A percentile compares a stretch with the other conserved stretches of the same genome.
These are phyloP conservation scores for Glarea lozoyensis DNA, from an alignment of 495 filamentous ascomycete genomes.

Conservation along the genomic window DNA sequence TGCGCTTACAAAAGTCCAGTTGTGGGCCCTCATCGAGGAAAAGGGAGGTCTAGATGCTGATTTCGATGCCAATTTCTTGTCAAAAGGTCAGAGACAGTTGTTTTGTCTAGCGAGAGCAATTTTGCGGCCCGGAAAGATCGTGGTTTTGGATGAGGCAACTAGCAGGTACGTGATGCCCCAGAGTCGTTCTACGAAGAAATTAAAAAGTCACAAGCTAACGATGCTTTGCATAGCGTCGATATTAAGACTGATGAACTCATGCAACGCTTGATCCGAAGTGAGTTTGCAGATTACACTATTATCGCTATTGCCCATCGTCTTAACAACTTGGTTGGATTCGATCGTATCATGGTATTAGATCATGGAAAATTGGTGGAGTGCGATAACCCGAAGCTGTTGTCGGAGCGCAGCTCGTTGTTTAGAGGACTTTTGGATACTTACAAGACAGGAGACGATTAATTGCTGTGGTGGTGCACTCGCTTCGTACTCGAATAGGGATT, in stretches of 20 bases:
- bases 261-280: constrained; percentile 24
- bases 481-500: too few species aligned
- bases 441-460: too few species aligned
- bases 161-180: too few species aligned
- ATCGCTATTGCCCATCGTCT: neutral
- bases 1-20: constrained; percentile 16
- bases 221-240: constrained; percentile 88
- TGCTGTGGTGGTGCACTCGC: too few species aligned
- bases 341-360: neutral
- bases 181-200: too few species aligned
- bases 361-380: neutral
- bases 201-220: too few species aligned
- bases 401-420: too few species aligned
- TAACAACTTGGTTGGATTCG: neutral
- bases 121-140: constrained; percentile 17
- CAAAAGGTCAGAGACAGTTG: constrained; percentile 34
- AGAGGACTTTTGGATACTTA: too few species aligned
- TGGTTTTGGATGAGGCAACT: constrained; percentile 37
- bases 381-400: too few species aligned
- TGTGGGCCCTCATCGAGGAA: neutral
- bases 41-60: constrained; percentile 22
- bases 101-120: constrained; percentile 35
- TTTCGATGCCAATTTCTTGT: constrained; percentile 25
- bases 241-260: constrained; percentile 83
- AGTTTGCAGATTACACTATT: neutral